Base-by-base conservation (phyloP, 176 grass and related monocot genomes). In the Rhynchospora pubera region DNA sequence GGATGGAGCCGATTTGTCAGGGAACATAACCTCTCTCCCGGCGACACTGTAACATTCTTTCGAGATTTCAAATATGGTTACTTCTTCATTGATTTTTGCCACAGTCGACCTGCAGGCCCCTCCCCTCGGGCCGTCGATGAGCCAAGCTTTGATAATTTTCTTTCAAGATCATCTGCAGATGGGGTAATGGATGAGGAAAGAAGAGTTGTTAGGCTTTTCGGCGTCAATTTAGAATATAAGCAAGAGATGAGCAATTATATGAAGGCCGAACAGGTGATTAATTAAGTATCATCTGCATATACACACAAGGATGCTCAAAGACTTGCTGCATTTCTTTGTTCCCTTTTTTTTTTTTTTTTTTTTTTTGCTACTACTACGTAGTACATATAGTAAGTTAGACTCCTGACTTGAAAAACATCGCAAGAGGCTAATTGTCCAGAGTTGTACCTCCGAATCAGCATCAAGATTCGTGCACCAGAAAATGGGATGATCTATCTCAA, bases 1-100 rank as follows among this genome's bases (percentile, higher is more conserved):
- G 89, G 92, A 4, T 94, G 92, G 92, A 91, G 92, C 87, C 86
- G 85, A 72, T 94, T 91, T 62, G 89, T 94, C 79, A 85, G 83
- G 55, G 85, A 88, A 45, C 83, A 87, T 44, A 53, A 84, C 61
- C 92, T 94, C 62, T 47, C 65, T n/a, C 77, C 92, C 0, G 92
- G 92, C 4, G 85, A 94, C 76, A 94, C 87, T 21, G 74, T 94
- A 44, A 85, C 87, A 13, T 94, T 94, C 85, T 89, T 55, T 82
- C 86, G 84, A 43, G 79, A 72, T 34, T 65, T 51, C 42, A 30
- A 71, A 46, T n/a, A 56, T 11, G 77, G 63, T 1, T 50, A 23
- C 22, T 78, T 61, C 83, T 65, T 77, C 70, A 77, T 78, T 34
- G 68, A 78, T 75, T 71, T 22, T 39, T 62, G 79, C 57, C 59